Conservation (phyloP, 257 asterid species). For the Lycium ferocissimum region DNA sequence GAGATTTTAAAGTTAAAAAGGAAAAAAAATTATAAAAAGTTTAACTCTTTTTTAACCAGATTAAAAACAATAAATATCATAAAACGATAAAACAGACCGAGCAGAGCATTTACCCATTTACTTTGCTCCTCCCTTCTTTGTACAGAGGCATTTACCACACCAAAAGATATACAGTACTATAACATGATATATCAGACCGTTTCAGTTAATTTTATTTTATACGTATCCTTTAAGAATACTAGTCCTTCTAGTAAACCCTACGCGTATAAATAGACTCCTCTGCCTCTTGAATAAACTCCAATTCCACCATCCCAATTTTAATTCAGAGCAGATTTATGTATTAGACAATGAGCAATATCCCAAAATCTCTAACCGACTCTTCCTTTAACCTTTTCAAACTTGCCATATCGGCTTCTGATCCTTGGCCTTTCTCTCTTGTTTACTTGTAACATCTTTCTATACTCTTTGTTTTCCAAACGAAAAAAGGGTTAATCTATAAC, state of each 20-base stretch:
- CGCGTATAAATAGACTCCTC: constrained; percentile 10
- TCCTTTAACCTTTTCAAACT: constrained; percentile 71
- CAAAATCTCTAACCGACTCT: constrained; percentile 79
- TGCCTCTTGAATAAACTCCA: neutral
- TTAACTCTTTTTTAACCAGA: no score
- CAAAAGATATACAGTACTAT: no score
- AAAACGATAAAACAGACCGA: no score
- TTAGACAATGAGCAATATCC: constrained; percentile 71
- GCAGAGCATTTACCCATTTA: no score
- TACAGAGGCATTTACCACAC: no score
- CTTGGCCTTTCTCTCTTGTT: constrained; percentile 79
- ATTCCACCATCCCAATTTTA: neutral
- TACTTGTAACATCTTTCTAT: constrained; percentile 11
- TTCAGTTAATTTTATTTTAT: neutral
- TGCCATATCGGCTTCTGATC: constrained; percentile 88
- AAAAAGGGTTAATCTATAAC: no score
- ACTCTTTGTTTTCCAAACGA: neutral
- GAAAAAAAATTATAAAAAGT: no score
- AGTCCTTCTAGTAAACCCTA: neutral
- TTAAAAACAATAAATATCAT: no score
- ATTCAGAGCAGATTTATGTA: neutral
- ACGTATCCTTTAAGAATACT: neutral
- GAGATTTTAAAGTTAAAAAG: no score
- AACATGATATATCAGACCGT: neutral
- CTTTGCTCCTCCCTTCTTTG: no score